Evolutionary conservation across 352 stramenopile genomes (phyloP).

Genomic region (Phytopythium cucurbitacearum): DNA sequence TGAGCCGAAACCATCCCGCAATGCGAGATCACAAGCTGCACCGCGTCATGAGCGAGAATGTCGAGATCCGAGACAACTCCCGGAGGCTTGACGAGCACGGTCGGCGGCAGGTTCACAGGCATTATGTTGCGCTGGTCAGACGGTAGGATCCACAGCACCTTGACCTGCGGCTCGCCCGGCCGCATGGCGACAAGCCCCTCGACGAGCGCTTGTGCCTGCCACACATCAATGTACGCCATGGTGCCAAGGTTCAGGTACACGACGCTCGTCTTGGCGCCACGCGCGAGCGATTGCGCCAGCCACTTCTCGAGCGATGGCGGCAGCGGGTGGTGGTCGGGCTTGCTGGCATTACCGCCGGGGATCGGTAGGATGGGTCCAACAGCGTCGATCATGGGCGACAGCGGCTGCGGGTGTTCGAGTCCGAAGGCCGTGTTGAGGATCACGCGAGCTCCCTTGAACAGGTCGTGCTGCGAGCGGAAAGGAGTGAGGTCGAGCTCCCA

Average conservation of each 20-base stretch:
- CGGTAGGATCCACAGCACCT: constrained; percentile 76
- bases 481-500: constrained; percentile 69
- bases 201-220: constrained; percentile 72
- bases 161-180: constrained; percentile 35
- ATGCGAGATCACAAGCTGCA: constrained; percentile 80
- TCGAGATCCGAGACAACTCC: constrained; percentile 56
- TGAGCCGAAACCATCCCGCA: constrained; percentile 85
- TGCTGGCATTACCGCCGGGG: constrained; percentile 25
- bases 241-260: constrained; percentile 80
- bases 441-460: constrained; percentile 82
- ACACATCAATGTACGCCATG: constrained; percentile 76
- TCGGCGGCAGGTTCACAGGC: constrained; percentile 41
- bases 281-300: constrained; percentile 11
- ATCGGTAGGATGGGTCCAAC: constrained; percentile 70
- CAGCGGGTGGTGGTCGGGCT: constrained; percentile 23
- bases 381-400: constrained; percentile 73
- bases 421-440: constrained; percentile 88
- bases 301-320: constrained; percentile 32
- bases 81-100: constrained; percentile 62
- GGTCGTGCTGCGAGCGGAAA: constrained; percentile 82
- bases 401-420: constrained; percentile 71
- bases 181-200: constrained; percentile 46
- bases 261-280: constrained; percentile 8
- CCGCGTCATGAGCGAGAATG: constrained; percentile 50
- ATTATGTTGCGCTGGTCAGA: constrained; percentile 68